These are phyloP conservation scores for Castanea crenata DNA, from an alignment of 306 rosid species.

Conservation along the genomic window DNA sequence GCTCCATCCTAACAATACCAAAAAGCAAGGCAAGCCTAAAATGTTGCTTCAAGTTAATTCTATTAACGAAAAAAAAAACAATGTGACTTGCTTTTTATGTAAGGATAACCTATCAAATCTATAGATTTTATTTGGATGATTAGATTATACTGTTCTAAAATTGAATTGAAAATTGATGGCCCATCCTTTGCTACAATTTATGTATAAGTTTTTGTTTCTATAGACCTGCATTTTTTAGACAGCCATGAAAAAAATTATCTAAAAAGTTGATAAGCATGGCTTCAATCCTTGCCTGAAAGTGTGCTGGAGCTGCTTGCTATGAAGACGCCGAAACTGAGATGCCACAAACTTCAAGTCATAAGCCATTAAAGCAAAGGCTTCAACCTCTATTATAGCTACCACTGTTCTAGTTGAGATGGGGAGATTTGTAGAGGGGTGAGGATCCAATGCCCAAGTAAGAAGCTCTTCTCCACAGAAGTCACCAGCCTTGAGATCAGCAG, in stretches of 20 bases:
- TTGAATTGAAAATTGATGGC: no score
- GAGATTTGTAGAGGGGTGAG: slow-evolving; percentile 50
- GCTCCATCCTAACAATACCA: no score
- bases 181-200: background rate
- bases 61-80: no score
- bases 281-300: slow-evolving; percentile 60
- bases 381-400: slow-evolving; percentile 66
- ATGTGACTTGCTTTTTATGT: no score
- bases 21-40: no score
- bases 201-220: background rate
- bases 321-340: slow-evolving; percentile 70
- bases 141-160: no score
- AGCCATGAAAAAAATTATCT: background rate
- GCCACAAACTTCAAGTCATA: slow-evolving; percentile 71
- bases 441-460: slow-evolving; percentile 89
- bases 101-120: no score
- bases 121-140: no score
- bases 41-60: no score
- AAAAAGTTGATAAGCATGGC: slow-evolving; percentile 12
- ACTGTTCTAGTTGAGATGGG: slow-evolving; percentile 83
- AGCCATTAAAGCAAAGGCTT: slow-evolving; percentile 79
- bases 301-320: slow-evolving; percentile 62
- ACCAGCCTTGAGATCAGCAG: slow-evolving; percentile 58
- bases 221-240: background rate
- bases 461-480: slow-evolving; percentile 98